Evolutionary conservation across 2,329 filamentous ascomycete genomes (phyloP), one percentile per base, ranked within the genome.

Genomic region (Exophiala dermatitidis): DNA sequence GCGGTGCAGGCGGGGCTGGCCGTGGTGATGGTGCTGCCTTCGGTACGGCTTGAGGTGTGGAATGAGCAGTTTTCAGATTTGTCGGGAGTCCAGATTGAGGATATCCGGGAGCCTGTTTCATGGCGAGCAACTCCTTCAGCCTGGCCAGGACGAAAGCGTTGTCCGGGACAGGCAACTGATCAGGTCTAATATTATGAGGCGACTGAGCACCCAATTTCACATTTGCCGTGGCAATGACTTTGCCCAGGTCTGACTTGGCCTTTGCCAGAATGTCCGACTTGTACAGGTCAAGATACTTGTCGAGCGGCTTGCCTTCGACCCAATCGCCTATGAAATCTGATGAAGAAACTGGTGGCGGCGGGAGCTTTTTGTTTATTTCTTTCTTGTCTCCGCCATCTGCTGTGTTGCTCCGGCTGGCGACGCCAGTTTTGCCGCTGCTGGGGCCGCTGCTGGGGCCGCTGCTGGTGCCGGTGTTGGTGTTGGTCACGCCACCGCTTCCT

Each of bases 241-340:
- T 45, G 7, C 30, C 30, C 6, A 45, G 3, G 19, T 46, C 19
- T 31, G 44, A 26, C 19, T 28, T 36, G 19, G 44, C 30, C 7
- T 36, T 37, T 12, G 10, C 32, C 28, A 53, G 31, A n/a, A 38
- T 40, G 31, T 49, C 50, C 26, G 36, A 31, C 36, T 46, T 52
- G 36, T 48, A 48, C 42, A 43, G 12, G 19, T 59, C 46, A 5
- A 59, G 41, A 9, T 56, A 54, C 41, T 59, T 59, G 48, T 59
- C 53, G 47, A 59, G 32, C 0, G 53, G 48, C 28, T 52, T 59
- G 1, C 50, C 50, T 4, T 53, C 50, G 3, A 56, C 48, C 48
- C 51, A 56, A 33, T 56, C 53, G 19, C 48, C 51, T n/a, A 52
- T 49, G 10, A 56, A 59, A 45, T 56, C 50, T 1, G 46, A 45